Percentiles rank a stretch among this genome's conserved stretches.
Evolutionary conservation across 148 eudicot species (phyloP).

Genomic region (Persicaria tinctoria): DNA sequence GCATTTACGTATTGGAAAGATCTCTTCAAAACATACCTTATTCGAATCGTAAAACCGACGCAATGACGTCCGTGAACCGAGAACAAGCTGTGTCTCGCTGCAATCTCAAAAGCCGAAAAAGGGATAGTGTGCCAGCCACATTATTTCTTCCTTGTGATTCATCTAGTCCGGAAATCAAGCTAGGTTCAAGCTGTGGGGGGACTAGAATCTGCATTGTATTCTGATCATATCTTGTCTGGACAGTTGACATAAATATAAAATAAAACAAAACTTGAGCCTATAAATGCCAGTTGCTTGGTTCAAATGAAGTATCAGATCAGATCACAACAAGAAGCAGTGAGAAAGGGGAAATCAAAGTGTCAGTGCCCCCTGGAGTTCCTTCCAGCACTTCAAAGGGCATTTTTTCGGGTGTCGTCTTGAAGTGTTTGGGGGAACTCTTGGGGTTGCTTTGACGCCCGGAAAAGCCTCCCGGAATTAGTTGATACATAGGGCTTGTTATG

Average conservation of each 20-base stretch:
- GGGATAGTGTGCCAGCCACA: background rate
- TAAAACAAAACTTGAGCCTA: background rate
- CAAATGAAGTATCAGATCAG: background rate
- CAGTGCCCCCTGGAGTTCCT: constrained; percentile 9
- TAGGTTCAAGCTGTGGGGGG: background rate
- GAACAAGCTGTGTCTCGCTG: too few species aligned
- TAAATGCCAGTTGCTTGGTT: background rate
- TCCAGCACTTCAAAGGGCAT: background rate
- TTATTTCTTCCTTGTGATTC: background rate
- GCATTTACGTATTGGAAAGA: background rate
- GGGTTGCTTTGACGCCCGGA: background rate
- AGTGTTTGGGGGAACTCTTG: constrained; percentile 16
- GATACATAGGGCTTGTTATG: too few species aligned
- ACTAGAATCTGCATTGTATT: background rate
- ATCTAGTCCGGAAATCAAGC: background rate
- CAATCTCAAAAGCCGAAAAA: too few species aligned
- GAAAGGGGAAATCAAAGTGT: background rate
- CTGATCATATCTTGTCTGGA: background rate
- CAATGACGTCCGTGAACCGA: too few species aligned
- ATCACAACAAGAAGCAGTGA: too few species aligned
- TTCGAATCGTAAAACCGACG: too few species aligned
- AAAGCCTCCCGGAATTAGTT: background rate
- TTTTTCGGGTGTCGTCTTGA: background rate
- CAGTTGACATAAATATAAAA: background rate
- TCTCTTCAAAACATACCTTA: too few species aligned